phyloP scores from a whole-genome alignment of 1,284 basidiomycete genomes.

The Sanguinoderma infundibulare region DNA sequence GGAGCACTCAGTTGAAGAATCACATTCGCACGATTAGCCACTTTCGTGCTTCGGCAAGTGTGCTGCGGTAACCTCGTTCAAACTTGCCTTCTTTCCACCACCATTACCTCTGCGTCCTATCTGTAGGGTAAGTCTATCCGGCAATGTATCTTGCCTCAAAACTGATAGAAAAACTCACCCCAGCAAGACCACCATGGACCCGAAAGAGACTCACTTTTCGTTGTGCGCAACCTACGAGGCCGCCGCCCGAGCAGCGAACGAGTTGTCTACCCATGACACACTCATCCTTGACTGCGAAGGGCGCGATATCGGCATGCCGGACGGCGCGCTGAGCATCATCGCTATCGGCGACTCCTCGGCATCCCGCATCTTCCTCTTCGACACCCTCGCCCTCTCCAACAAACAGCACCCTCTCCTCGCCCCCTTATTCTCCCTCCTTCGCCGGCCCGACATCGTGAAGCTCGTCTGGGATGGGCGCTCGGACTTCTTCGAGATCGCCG shows the following conservation, averaged over 20 bases:
- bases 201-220: neutral
- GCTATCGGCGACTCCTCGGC: slow-evolving; percentile 45
- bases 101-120: neutral
- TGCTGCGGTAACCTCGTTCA: neutral
- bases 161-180: too few relatives aligned
- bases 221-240: slow-evolving; percentile 5
- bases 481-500: slow-evolving; percentile 44
- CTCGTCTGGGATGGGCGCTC: slow-evolving; percentile 51
- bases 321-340: slow-evolving; percentile 45
- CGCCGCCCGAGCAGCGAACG: slow-evolving; percentile 12
- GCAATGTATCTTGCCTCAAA: too few relatives aligned
- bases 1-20: neutral
- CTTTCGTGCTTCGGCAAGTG: neutral
- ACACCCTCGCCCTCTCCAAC: slow-evolving; percentile 35
- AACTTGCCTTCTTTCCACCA: neutral
- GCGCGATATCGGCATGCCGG: slow-evolving; percentile 40
- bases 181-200: neutral
- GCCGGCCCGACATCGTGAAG: slow-evolving; percentile 38
- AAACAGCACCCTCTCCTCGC: slow-evolving; percentile 27
- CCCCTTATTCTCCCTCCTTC: slow-evolving; percentile 35
- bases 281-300: slow-evolving; percentile 40
- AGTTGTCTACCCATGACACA: slow-evolving; percentile 21
- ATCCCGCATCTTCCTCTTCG: slow-evolving; percentile 45
- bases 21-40: neutral
- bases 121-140: neutral